Base-by-base conservation (phyloP, 495 filamentous ascomycete genomes). In the Viridothelium virens region DNA sequence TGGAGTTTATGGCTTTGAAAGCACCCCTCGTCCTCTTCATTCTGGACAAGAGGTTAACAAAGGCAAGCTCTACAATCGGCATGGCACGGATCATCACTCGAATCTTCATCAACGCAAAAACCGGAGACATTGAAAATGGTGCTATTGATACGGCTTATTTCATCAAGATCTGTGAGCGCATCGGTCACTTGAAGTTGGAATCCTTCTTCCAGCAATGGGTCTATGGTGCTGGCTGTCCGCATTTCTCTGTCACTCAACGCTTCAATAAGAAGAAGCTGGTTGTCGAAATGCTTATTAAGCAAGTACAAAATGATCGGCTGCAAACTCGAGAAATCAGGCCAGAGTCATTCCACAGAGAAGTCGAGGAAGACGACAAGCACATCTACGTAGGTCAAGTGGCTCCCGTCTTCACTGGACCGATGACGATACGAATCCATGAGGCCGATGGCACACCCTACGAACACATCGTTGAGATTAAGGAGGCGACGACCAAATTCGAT, bases 221-320 rank as follows among this genome's bases (percentile, higher is more conserved):
- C 2, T 83, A 87, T 66, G 86, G 89, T 11, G 87, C 90, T 10
- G 94, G 94, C 6, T 97, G 92, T 71, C 95, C 95, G 4, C 83
- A 82, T 33, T 92, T 99, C 70, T 79, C 86, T 38, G 89, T 94
- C 62, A 89, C 83, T 18, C 92, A 96, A 68, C 83, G 86, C 36
- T 97, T 99, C 77, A 99, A 97, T 70, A 97, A 97, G 80, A 99
- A 99, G 77, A 90, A 95, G 71, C 83, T 97, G 39, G 91, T 92
- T 16, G 90, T 99, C 2, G 92, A 97, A 74, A 92, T 99, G 85
- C 86, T 84, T 64, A 93, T 99, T 68, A 82, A 81, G 56, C 95
- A 99, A 73, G 83, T 84, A 1, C 94, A 97, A 73, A 81, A 74
- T 16, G 81, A 86, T 5, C 79, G 78, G 34, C 69, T 75, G 18